Evolutionary conservation across 2,329 filamentous ascomycete genomes (phyloP).

Genomic region (Fusarium abutilonis): DNA sequence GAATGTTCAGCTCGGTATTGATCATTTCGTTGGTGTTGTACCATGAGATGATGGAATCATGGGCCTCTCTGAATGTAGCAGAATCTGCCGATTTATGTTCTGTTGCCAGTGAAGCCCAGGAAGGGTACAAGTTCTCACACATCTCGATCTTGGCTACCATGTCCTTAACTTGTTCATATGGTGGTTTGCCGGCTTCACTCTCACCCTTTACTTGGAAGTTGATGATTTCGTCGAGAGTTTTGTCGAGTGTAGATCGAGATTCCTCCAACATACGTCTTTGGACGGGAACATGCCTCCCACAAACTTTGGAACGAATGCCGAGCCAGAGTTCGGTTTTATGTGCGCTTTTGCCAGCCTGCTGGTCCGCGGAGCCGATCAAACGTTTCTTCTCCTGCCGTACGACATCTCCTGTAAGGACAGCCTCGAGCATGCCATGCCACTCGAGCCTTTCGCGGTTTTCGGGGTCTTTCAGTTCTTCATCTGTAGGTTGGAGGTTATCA

Average conservation of each 20-base stretch:
- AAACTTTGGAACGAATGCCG: slow-evolving; percentile 83
- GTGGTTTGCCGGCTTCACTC: slow-evolving; percentile 87
- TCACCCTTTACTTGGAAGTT: slow-evolving; percentile 94
- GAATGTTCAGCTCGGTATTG: slow-evolving; percentile 89
- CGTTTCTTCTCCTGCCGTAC: slow-evolving; percentile 98
- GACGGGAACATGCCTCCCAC: slow-evolving; percentile 82
- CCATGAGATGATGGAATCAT: slow-evolving; percentile 92
- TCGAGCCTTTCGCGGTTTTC: slow-evolving; percentile 90
- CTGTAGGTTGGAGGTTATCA: slow-evolving; percentile 85
- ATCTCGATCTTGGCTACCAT: slow-evolving; percentile 91
- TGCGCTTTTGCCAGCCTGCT: slow-evolving; percentile 67
- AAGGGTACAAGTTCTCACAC: slow-evolving; percentile 86
- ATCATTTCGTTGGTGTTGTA: slow-evolving; percentile 97
- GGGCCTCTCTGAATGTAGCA: slow-evolving; percentile 80
- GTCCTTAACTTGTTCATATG: slow-evolving; percentile 88
- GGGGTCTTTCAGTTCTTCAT: slow-evolving; percentile 89
- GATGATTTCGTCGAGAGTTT: slow-evolving; percentile 85
- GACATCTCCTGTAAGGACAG: slow-evolving; percentile 94
- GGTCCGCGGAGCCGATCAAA: slow-evolving; percentile 79
- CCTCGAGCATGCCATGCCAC: slow-evolving; percentile 98
- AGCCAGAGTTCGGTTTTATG: slow-evolving; percentile 87
- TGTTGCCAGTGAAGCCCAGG: slow-evolving; percentile 75
- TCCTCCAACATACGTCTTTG: slow-evolving; percentile 92
- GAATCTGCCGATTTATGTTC: slow-evolving; percentile 83
- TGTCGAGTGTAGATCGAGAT: slow-evolving; percentile 76